Evolutionary conservation across 495 filamentous ascomycete species (phyloP).

Genomic region (Aspergillus nidulans): DNA sequence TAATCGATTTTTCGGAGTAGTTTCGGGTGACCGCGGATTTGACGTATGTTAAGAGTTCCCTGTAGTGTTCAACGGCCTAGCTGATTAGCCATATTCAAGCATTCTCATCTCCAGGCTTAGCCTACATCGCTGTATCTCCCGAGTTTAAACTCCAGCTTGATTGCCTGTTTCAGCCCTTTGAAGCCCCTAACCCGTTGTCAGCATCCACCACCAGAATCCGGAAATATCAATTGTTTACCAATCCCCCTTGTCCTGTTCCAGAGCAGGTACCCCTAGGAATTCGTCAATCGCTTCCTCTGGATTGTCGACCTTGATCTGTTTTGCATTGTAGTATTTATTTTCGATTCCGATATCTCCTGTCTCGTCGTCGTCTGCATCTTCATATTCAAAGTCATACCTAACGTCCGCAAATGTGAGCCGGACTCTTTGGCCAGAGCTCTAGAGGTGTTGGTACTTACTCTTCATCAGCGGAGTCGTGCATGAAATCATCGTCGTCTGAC

Average conservation of each 20-base stretch:
- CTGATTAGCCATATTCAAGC: conserved; percentile 6
- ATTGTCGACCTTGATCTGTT: conserved; percentile 84
- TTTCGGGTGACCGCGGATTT: conserved; percentile 95
- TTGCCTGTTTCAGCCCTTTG: conserved; percentile 95
- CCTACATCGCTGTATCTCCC: conserved; percentile 77
- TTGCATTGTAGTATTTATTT: conserved; percentile 99
- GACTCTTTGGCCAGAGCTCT: background rate
- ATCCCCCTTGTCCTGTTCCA: conserved; percentile 89
- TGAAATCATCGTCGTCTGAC: conserved; percentile 98
- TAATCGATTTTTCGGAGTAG: conserved; percentile 98
- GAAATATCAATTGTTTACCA: conserved; percentile 50
- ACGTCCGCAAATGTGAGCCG: conserved; percentile 10
- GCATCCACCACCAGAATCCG: background rate
- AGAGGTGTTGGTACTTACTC: conserved; percentile 41
- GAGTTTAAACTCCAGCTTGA: conserved; percentile 93
- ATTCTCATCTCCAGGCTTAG: background rate
- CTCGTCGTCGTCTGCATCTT: conserved; percentile 86
- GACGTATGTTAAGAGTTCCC: conserved; percentile 93
- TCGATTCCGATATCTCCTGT: conserved; percentile 89
- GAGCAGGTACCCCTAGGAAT: conserved; percentile 77
- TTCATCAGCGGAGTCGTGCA: conserved; percentile 95
- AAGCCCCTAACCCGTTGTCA: conserved; percentile 64
- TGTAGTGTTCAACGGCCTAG: conserved; percentile 92
- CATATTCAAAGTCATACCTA: conserved; percentile 96
- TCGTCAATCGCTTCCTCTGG: conserved; percentile 88